Base-by-base conservation (phyloP, 2,329 filamentous ascomycete genomes). In the Trichoderma sp. region DNA sequence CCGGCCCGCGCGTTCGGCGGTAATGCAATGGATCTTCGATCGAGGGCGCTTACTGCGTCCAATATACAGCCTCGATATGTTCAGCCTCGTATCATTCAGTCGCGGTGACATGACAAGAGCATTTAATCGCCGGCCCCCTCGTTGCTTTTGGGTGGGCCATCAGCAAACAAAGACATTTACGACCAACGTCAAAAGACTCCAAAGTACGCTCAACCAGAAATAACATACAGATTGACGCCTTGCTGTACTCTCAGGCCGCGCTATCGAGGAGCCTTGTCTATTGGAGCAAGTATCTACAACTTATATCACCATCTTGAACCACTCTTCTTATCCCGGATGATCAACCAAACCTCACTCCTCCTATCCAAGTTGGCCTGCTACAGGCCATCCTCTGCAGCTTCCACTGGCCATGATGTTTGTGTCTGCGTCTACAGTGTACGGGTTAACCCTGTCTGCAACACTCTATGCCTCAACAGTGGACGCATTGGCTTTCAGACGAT, bases 401-500 rank as follows among this genome's bases (percentile, higher is more conserved):
- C 59, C 30, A 20, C 26, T 57, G 32, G 34, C n/a, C 53, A 59
- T 55, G 11, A 66, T 66, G 61, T 39, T 58, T 36, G 47, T 34
- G 15, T 59, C 68, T 23, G 36, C 13, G 32, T 28, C 47, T 23
- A n/a, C 28, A 12, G 6, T 47, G 13, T 47, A 53, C 30, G 15
- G 34, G 17, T 20, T 43, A 36, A 7, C 28, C 43, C 57, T 61
- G 43, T 23, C 34, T 26, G 47, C 28, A 13, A 17, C 55, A 26
- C 17, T 72, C 4, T 43, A 36, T 68, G 57, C 64, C 50, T 20
- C 28, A 34, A 7, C 23, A 15, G 70, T 47, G 12, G 30, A 73
- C 30, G 78, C 77, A n/a, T 73, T 73, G 36, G 78, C 80, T 1
- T 75, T 77, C 57, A 80, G 72, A 69, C 74, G 76, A 68, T 70